Percentiles rank a stretch among this genome's conserved stretches.
phyloP scores from a whole-genome alignment of 2,329 filamentous ascomycete species.

The Pseudogymnoascus sp. region DNA sequence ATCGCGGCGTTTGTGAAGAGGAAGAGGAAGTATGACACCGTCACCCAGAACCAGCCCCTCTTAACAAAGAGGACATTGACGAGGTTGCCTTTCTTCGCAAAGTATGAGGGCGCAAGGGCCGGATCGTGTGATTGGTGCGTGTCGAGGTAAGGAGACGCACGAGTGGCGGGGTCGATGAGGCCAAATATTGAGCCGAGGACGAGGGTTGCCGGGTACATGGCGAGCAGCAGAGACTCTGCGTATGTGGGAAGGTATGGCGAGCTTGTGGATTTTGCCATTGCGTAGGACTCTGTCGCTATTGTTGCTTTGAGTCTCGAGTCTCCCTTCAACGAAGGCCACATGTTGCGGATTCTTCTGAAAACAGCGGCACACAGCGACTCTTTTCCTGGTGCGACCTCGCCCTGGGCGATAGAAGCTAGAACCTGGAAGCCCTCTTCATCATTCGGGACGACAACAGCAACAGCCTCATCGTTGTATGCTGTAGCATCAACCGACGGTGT shows the following conservation, averaged over 20 bases:
- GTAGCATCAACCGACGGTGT: slow-evolving; percentile 31
- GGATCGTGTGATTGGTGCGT: slow-evolving; percentile 56
- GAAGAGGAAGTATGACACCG: slow-evolving; percentile 64
- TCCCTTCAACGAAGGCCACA: slow-evolving; percentile 67
- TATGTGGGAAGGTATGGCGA: slow-evolving; percentile 62
- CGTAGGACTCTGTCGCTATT: background rate
- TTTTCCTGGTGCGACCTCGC: slow-evolving; percentile 37
- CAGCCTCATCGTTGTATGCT: slow-evolving; percentile 45
- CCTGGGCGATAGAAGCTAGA: slow-evolving; percentile 44
- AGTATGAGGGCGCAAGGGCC: slow-evolving; percentile 67
- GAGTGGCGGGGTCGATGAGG: slow-evolving; percentile 64
- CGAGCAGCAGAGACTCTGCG: slow-evolving; percentile 57
- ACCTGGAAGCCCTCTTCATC: slow-evolving; percentile 51
- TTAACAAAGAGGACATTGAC: slow-evolving; percentile 95
- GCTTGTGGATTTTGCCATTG: slow-evolving; percentile 19
- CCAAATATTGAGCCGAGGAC: slow-evolving; percentile 77
- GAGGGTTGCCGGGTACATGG: slow-evolving; percentile 70
- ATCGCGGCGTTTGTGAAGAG: slow-evolving; percentile 58
- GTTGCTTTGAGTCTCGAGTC: slow-evolving; percentile 45
- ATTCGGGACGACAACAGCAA: slow-evolving; percentile 46
- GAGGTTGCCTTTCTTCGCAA: slow-evolving; percentile 86
- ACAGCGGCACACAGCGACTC: slow-evolving; percentile 52
- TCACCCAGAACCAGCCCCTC: slow-evolving; percentile 88
- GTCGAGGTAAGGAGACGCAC: slow-evolving; percentile 55
- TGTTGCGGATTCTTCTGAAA: slow-evolving; percentile 60